These are phyloP conservation scores for Rhodotorula sp. DNA, from an alignment of 1,284 basidiomycete species.

Conservation along the genomic window DNA sequence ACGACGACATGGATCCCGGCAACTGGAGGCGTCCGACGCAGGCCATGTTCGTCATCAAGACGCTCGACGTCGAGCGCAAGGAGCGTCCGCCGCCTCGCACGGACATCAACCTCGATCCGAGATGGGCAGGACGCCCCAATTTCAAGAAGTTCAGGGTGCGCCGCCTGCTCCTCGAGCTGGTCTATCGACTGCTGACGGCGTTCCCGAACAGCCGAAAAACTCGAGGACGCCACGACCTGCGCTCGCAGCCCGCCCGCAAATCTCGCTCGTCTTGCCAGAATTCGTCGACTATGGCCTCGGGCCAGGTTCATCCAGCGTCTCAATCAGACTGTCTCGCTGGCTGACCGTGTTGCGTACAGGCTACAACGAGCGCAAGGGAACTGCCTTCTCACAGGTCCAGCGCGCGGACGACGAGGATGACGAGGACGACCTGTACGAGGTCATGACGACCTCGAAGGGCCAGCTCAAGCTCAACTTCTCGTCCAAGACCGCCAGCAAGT, in stretches of 20 bases:
- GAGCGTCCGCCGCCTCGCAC: slow-evolving; percentile 6
- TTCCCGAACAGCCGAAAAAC: slow-evolving; percentile 27
- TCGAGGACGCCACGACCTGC: slow-evolving; percentile 1
- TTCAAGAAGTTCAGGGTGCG: slow-evolving; percentile 38
- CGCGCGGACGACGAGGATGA: slow-evolving; percentile 26
- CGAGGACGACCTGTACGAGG: slow-evolving; percentile 9
- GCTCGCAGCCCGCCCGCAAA: slow-evolving; percentile 10
- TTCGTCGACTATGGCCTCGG: slow-evolving; percentile 37
- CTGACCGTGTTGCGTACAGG: not conserved
- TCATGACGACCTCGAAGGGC: not conserved
- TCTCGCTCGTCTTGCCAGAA: slow-evolving; percentile 24
- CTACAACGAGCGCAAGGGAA: slow-evolving; percentile 29
- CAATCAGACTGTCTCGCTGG: not conserved
- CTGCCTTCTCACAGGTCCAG: slow-evolving; percentile 14
- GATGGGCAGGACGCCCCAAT: slow-evolving; percentile 31
- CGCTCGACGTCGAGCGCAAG: slow-evolving; percentile 17
- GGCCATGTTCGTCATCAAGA: slow-evolving; percentile 35
- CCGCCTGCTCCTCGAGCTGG: not conserved
- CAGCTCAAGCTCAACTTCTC: slow-evolving; percentile 6
- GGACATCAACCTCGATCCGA: slow-evolving; percentile 8
- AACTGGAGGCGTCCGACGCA: slow-evolving; percentile 26
- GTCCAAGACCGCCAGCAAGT: slow-evolving; percentile 10
- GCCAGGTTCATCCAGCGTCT: slow-evolving; percentile 6
- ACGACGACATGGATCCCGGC: slow-evolving; percentile 31
- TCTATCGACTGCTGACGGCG: not conserved